A percentile compares a stretch with the other conserved stretches of the same genome.
These are phyloP conservation scores for Trichoderma guizhouense DNA, from an alignment of 2,329 filamentous ascomycete genomes.

Conservation along the genomic window DNA sequence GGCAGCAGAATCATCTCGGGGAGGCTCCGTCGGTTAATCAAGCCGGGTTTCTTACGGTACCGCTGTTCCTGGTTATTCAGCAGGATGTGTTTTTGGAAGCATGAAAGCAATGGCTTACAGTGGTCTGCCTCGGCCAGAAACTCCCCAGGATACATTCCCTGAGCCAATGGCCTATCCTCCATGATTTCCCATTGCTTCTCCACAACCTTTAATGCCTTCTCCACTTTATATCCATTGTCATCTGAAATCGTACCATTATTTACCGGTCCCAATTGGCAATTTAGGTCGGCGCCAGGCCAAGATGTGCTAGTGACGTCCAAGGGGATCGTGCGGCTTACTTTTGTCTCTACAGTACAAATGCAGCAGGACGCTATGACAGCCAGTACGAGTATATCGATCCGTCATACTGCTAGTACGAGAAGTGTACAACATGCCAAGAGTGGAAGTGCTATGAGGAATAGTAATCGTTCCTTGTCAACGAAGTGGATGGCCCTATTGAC, in stretches of 20 bases:
- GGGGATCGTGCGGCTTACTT: not conserved
- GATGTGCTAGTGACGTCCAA: not conserved
- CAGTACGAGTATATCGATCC: not conserved
- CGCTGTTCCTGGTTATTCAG: not conserved
- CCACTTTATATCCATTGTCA: slow-evolving; percentile 2
- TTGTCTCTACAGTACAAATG: not conserved
- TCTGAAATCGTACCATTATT: slow-evolving; percentile 11
- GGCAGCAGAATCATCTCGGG: not conserved
- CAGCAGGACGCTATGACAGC: not conserved
- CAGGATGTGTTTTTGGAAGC: not conserved
- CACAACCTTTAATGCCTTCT: not conserved
- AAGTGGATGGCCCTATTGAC: not conserved
- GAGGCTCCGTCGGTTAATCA: not conserved
- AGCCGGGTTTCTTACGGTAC: not conserved
- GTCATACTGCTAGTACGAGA: not conserved
- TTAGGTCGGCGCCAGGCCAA: not conserved
- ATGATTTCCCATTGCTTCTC: not conserved
- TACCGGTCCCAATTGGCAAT: not conserved
- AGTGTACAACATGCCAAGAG: not conserved
- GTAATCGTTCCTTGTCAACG: not conserved
- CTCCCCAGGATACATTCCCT: not conserved
- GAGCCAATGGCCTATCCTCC: not conserved
- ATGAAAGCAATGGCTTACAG: not conserved
- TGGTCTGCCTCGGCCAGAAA: not conserved
- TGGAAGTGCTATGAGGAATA: not conserved